A percentile compares a stretch with the other conserved stretches of the same genome.
Evolutionary conservation across 2,329 filamentous ascomycete genomes (phyloP).

Genomic region (Aspergillus sojae): DNA sequence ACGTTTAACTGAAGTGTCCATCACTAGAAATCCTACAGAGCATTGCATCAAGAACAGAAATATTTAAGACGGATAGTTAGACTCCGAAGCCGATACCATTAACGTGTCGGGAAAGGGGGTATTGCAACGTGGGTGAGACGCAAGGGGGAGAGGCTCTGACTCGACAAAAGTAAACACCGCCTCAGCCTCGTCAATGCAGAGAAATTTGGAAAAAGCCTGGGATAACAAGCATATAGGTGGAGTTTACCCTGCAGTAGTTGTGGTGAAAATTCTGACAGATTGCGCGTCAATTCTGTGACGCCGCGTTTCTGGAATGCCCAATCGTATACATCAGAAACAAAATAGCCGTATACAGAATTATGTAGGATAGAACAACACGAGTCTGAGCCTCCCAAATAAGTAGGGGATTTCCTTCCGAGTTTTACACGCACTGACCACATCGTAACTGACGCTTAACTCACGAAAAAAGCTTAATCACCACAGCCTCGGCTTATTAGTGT

Average conservation of each 20-base stretch:
- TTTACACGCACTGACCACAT: too few species aligned
- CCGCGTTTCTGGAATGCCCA: too few species aligned
- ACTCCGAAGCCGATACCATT: not conserved
- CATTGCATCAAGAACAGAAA: not conserved
- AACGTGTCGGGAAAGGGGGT: not conserved
- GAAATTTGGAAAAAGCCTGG: not conserved
- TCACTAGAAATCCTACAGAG: not conserved
- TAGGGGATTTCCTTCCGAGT: too few species aligned
- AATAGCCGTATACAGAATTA: too few species aligned
- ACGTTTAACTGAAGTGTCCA: not conserved
- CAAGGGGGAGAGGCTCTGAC: not conserved
- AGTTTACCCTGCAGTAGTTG: not conserved
- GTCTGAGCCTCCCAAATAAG: too few species aligned
- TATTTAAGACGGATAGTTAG: not conserved
- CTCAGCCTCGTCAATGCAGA: not conserved
- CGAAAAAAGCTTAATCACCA: too few species aligned
- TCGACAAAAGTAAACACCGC: not conserved
- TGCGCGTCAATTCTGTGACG: too few species aligned
- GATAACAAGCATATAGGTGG: not conserved
- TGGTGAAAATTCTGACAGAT: not conserved
- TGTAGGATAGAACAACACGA: too few species aligned
- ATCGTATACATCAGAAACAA: too few species aligned
- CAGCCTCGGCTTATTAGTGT: too few species aligned
- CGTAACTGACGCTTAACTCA: too few species aligned
- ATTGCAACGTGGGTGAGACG: not conserved